Conservation (phyloP, 306 rosid genomes). For the Rosa rugosa region DNA sequence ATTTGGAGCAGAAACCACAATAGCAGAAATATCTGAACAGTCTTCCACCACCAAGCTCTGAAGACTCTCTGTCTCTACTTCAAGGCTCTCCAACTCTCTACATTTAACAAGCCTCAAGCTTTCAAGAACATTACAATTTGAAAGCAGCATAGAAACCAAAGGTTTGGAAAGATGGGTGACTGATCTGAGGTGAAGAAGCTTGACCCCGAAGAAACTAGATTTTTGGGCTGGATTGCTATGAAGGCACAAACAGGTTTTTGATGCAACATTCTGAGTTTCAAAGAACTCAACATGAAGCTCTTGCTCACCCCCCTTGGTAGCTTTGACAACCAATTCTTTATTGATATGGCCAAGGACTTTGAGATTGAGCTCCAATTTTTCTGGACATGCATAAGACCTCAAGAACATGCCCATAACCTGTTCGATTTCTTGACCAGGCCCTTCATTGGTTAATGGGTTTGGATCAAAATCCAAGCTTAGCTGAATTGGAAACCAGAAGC, state of each 20-base stretch:
- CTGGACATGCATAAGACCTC: slow-evolving; percentile 20
- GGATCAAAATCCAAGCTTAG: slow-evolving; percentile 10
- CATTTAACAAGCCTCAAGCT: slow-evolving; percentile 27
- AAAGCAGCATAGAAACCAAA: slow-evolving; percentile 16
- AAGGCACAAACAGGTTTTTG: neutral
- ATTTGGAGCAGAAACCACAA: slow-evolving; percentile 9
- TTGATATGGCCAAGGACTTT: neutral
- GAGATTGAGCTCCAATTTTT: slow-evolving; percentile 15
- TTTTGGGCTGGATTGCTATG: neutral
- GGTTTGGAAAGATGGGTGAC: neutral
- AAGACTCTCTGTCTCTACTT: slow-evolving; percentile 7
- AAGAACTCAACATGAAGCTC: slow-evolving; percentile 24
- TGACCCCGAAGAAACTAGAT: slow-evolving; percentile 8
- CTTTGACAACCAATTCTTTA: neutral
- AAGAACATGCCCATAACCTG: slow-evolving; percentile 9
- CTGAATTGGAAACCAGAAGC: slow-evolving; percentile 20
- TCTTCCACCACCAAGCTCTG: slow-evolving; percentile 24
- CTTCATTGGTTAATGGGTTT: neutral
- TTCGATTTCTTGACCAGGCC: neutral
- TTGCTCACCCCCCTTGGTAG: slow-evolving; percentile 21
- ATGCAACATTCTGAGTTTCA: neutral
- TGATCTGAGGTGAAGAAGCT: slow-evolving; percentile 29
- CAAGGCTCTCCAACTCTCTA: slow-evolving; percentile 11
- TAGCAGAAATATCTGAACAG: slow-evolving; percentile 8
- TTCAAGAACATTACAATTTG: slow-evolving; percentile 17